These are phyloP conservation scores for Verbena officinalis DNA, from an alignment of 257 asterid species.

Conservation along the genomic window DNA sequence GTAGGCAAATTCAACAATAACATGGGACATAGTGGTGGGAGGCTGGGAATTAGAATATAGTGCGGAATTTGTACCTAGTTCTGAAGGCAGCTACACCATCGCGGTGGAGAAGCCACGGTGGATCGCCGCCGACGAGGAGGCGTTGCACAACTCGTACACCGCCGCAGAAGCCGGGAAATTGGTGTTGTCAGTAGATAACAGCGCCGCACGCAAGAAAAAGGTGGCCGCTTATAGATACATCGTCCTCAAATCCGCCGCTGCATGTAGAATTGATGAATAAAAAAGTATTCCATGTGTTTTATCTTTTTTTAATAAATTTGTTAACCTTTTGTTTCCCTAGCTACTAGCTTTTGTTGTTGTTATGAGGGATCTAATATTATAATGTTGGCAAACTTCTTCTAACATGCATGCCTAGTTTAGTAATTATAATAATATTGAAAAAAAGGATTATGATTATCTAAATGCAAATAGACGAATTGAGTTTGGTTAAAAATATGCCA, in stretches of 20 bases:
- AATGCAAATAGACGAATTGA: no score
- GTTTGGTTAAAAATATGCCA: no score
- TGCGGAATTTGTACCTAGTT: constrained; percentile 70
- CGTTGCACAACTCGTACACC: constrained; percentile 65
- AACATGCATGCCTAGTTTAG: neutral
- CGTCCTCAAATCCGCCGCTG: constrained; percentile 52
- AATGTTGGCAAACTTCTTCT: neutral
- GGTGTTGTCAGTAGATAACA: constrained; percentile 79
- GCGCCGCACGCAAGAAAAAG: constrained; percentile 66
- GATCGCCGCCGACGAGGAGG: constrained; percentile 53
- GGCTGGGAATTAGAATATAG: constrained; percentile 90
- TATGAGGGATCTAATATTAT: constrained; percentile 9
- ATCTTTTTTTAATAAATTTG: neutral
- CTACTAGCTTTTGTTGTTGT: constrained; percentile 4
- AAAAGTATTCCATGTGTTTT: neutral
- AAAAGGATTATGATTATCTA: no score
- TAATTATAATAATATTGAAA: neutral
- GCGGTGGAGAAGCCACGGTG: constrained; percentile 82
- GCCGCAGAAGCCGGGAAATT: constrained; percentile 69
- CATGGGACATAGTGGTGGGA: constrained; percentile 92
- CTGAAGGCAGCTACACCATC: constrained; percentile 67
- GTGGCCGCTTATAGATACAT: constrained; percentile 85
- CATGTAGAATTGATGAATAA: neutral
- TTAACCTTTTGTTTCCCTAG: neutral
- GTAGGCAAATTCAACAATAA: constrained; percentile 72